Evolutionary conservation across 768 basidiomycete species (phyloP).

Genomic region (Lactifluus subvellereus): DNA sequence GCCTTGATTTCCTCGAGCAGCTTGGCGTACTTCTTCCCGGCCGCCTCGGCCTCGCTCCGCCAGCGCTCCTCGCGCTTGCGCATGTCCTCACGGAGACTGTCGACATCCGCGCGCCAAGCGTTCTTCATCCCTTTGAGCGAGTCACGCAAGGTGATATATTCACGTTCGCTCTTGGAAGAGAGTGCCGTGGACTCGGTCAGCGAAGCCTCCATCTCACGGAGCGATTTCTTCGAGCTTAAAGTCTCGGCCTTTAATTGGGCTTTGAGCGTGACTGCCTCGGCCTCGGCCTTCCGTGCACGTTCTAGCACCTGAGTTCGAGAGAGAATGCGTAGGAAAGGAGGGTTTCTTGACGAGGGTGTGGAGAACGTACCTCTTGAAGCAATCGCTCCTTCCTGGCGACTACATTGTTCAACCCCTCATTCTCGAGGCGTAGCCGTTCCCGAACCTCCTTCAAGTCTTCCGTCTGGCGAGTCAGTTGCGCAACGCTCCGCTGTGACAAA

Average conservation of each 20-base stretch:
- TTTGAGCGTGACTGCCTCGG: conserved; percentile 63
- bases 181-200: conserved; percentile 69
- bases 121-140: conserved; percentile 68
- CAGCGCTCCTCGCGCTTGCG: conserved; percentile 63
- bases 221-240: conserved; percentile 60
- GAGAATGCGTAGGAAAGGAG: not conserved
- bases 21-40: conserved; percentile 63
- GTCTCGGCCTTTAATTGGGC: conserved; percentile 70
- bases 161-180: conserved; percentile 75
- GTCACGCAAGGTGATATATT: conserved; percentile 74
- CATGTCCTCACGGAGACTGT: conserved; percentile 69
- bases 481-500: conserved; percentile 75
- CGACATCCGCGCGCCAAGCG: conserved; percentile 69
- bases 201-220: conserved; percentile 75
- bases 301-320: conserved; percentile 54
- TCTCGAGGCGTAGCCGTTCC: conserved; percentile 76
- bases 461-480: conserved; percentile 75
- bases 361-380: conserved; percentile 66
- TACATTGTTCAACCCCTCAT: conserved; percentile 83
- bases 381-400: conserved; percentile 83
- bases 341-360: not conserved
- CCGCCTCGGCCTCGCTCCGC: conserved; percentile 57
- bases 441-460: conserved; percentile 86
- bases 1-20: conserved; percentile 58
- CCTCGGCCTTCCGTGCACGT: conserved; percentile 81